Conservation (phyloP, 306 rosid species). For the Crataegus laevigata region DNA sequence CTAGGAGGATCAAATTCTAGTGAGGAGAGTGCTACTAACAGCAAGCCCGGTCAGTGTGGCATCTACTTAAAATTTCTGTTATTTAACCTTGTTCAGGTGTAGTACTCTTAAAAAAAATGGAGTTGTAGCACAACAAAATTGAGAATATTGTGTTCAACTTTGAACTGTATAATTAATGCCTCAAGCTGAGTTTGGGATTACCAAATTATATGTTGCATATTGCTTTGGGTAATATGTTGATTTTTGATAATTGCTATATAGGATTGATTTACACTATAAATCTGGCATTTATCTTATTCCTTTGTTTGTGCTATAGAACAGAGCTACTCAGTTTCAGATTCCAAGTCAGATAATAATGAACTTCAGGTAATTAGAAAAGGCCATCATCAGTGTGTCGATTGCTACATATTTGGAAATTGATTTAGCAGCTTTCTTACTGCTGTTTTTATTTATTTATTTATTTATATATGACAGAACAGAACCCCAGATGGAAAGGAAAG, state of each 20-base stretch:
- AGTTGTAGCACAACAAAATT: background rate
- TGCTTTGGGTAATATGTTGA: slow-evolving; percentile 7
- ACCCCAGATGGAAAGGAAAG: slow-evolving; percentile 31
- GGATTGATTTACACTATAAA: slow-evolving; percentile 6
- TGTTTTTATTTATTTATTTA: slow-evolving; percentile 19
- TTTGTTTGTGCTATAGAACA: slow-evolving; percentile 45
- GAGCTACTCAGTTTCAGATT: slow-evolving; percentile 36
- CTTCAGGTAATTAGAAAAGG: slow-evolving; percentile 50
- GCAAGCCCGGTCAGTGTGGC: slow-evolving; percentile 48
- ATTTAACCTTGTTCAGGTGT: slow-evolving; percentile 1
- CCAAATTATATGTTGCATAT: background rate
- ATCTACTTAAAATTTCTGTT: slow-evolving; percentile 7
- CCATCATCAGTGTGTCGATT: background rate
- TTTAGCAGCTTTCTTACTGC: slow-evolving; percentile 24
- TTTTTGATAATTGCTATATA: slow-evolving; percentile 2
- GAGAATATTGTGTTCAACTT: slow-evolving; percentile 3
- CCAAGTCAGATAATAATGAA: slow-evolving; percentile 43
- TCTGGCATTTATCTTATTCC: slow-evolving; percentile 15
- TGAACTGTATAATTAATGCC: background rate
- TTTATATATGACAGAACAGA: slow-evolving; percentile 52
- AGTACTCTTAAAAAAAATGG: slow-evolving; percentile 4
- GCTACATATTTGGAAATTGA: slow-evolving; percentile 21
- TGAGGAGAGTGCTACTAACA: slow-evolving; percentile 27
- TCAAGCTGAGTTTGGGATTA: background rate
- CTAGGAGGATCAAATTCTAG: slow-evolving; percentile 47